These are phyloP conservation scores for Pharnaceum exiguum DNA, from an alignment of 148 eudicot species.

Conservation along the genomic window DNA sequence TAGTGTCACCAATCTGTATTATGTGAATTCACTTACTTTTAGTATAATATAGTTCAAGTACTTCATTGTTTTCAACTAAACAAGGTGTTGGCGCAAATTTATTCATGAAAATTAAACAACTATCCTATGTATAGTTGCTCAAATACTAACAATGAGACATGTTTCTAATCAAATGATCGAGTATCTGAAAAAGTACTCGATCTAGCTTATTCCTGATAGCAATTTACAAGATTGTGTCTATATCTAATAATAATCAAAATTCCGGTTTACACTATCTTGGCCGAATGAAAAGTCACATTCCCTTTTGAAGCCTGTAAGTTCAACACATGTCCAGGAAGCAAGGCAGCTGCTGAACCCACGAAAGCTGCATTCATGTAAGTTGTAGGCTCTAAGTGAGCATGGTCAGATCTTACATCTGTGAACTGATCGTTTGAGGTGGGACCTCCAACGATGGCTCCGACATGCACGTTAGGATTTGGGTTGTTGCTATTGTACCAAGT, in stretches of 20 bases:
- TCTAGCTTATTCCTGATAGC: too few species aligned
- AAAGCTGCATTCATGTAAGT: slow-evolving; percentile 77
- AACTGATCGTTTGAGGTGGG: slow-evolving; percentile 67
- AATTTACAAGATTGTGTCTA: neutral
- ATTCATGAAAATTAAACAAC: too few species aligned
- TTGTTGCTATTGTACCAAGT: slow-evolving; percentile 42
- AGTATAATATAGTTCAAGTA: too few species aligned
- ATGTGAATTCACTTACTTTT: too few species aligned
- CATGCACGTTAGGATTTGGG: slow-evolving; percentile 66
- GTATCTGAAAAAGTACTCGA: too few species aligned
- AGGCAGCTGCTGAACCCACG: slow-evolving; percentile 53
- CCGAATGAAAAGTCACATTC: slow-evolving; percentile 4
- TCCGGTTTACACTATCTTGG: neutral
- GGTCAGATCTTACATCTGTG: slow-evolving; percentile 56
- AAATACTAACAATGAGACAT: too few species aligned
- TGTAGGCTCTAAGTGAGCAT: slow-evolving; percentile 66
- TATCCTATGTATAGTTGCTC: too few species aligned
- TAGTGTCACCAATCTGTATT: too few species aligned
- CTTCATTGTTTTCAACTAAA: too few species aligned
- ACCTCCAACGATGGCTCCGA: slow-evolving; percentile 87
- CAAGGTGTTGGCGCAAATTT: too few species aligned
- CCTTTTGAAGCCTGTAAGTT: neutral
- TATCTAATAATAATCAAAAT: too few species aligned
- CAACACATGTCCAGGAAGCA: slow-evolving; percentile 19
- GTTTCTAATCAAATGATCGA: too few species aligned